Percentiles rank a stretch among this genome's conserved stretches.
phyloP scores from a whole-genome alignment of 2,329 filamentous ascomycete genomes.

The Fonsecaea pedrosoi region DNA sequence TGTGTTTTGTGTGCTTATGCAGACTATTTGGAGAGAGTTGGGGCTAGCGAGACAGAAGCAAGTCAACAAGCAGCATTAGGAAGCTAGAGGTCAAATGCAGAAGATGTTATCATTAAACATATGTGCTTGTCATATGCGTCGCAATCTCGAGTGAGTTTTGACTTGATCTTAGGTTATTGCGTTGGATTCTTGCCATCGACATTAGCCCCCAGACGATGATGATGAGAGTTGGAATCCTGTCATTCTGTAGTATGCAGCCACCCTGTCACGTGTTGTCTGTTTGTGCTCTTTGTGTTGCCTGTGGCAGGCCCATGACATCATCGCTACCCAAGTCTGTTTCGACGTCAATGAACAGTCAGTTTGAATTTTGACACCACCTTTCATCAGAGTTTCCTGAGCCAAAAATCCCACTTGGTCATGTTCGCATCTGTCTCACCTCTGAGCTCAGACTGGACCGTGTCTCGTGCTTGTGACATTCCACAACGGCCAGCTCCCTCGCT shows the following conservation, averaged over 20 bases:
- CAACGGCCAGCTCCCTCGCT: background rate
- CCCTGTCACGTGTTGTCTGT: background rate
- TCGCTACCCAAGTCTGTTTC: conserved; percentile 6
- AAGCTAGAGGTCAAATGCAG: background rate
- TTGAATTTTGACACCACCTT: background rate
- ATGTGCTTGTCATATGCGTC: background rate
- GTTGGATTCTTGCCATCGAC: background rate
- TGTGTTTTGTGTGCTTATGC: conserved; percentile 9
- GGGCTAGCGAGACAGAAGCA: conserved; percentile 8
- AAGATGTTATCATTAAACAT: background rate
- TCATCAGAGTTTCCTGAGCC: background rate
- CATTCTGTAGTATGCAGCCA: background rate
- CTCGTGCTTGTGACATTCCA: conserved; percentile 3
- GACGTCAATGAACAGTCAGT: conserved; percentile 1
- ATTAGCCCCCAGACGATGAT: background rate
- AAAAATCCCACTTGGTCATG: background rate
- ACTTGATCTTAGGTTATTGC: background rate
- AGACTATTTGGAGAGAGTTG: conserved; percentile 2
- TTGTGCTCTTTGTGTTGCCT: background rate
- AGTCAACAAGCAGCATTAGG: background rate
- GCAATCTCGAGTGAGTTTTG: background rate
- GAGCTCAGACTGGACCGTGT: background rate
- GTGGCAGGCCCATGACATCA: background rate
- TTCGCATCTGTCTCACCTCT: conserved; percentile 9
- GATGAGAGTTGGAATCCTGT: background rate